A percentile compares a stretch with the other conserved stretches of the same genome.
Evolutionary conservation across 805 yeast genomes (phyloP).

Genomic region (Hanseniaspora jakobsenii): DNA sequence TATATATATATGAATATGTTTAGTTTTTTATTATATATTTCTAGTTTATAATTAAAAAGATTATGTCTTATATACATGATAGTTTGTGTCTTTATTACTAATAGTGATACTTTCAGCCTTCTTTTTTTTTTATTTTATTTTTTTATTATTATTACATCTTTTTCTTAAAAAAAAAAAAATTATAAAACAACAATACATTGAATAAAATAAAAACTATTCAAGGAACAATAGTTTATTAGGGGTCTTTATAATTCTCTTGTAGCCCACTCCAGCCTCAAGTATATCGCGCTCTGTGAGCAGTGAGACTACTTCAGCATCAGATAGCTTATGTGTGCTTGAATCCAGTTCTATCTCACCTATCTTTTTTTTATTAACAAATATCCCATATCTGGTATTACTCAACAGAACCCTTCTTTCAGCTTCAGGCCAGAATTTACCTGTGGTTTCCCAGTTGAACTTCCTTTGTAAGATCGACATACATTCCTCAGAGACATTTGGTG

Average conservation of each 20-base stretch:
- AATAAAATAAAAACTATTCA: too few relatives aligned
- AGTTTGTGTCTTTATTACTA: too few relatives aligned
- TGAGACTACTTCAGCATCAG: constrained; percentile 30
- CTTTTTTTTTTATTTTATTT: neutral
- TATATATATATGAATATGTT: too few relatives aligned
- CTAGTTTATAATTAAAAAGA: too few relatives aligned
- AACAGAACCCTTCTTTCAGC: constrained; percentile 31
- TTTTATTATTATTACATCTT: constrained; percentile 5
- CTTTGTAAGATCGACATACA: constrained; percentile 44
- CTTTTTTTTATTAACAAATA: constrained; percentile 66
- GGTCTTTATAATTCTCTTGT: constrained; percentile 47
- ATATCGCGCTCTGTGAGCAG: constrained; percentile 36
- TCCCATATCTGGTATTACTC: constrained; percentile 34
- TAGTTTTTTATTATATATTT: too few relatives aligned
- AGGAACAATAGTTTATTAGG: too few relatives aligned
- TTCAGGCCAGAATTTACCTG: constrained; percentile 44
- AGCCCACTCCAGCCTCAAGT: constrained; percentile 26
- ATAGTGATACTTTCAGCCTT: neutral
- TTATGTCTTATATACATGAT: too few relatives aligned
- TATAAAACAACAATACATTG: too few relatives aligned
- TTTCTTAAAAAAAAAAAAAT: constrained; percentile 29
- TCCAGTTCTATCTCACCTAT: constrained; percentile 35
- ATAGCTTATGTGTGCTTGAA: constrained; percentile 30
- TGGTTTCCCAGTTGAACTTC: constrained; percentile 27
- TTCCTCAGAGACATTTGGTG: constrained; percentile 76